Evolutionary conservation across 306 rosid genomes (phyloP).

Genomic region (Neltuma alba): DNA sequence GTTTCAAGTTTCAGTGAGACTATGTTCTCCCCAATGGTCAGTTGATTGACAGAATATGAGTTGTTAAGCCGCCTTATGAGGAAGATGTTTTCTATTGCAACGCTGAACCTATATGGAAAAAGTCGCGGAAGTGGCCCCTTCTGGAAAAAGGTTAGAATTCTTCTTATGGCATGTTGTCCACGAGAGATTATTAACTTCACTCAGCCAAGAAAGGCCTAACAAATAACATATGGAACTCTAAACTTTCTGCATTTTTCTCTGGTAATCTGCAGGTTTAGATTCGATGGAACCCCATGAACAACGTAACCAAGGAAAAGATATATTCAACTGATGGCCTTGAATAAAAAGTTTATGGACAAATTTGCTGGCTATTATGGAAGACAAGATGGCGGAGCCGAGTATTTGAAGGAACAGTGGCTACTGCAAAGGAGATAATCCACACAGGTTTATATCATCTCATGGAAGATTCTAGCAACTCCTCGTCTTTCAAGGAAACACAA

Average conservation of each 20-base stretch:
- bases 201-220: too few relatives aligned
- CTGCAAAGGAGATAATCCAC: background rate
- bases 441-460: background rate
- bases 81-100: too few relatives aligned
- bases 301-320: background rate
- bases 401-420: background rate
- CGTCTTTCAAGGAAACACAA: too few relatives aligned
- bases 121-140: background rate
- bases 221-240: too few relatives aligned
- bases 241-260: too few relatives aligned
- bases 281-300: too few relatives aligned
- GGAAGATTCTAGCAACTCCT: too few relatives aligned
- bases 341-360: background rate
- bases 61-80: too few relatives aligned
- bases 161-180: background rate
- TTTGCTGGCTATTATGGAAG: background rate
- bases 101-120: background rate
- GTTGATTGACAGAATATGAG: background rate
- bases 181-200: background rate
- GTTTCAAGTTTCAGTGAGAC: background rate
- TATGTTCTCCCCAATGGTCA: background rate
- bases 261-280: too few relatives aligned
- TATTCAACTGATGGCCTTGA: background rate
- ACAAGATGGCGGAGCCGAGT: background rate
- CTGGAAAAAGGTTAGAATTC: background rate